Evolutionary conservation across 1,284 basidiomycete genomes (phyloP).

Genomic region (Earliella scabrosa): DNA sequence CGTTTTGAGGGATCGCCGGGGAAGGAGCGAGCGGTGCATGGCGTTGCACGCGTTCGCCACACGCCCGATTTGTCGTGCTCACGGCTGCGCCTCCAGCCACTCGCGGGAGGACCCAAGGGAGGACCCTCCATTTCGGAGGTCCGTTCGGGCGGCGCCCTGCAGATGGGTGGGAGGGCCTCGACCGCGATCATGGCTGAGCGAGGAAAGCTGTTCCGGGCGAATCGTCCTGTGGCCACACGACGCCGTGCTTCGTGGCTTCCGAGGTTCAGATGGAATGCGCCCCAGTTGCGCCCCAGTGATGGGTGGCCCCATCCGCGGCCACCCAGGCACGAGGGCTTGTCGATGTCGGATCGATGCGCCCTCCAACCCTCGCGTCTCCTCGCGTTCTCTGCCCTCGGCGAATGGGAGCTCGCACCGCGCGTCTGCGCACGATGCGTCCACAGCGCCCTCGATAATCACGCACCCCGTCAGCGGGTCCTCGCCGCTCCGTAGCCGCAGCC

Average conservation of each 20-base stretch:
- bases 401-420: conserved; percentile 12
- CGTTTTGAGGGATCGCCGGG: conserved; percentile 5
- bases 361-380: not conserved
- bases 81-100: too few relatives aligned
- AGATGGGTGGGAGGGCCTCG: conserved; percentile 15
- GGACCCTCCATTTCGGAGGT: conserved; percentile 25
- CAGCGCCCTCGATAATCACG: conserved; percentile 14
- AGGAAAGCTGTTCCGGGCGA: conserved; percentile 8
- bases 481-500: conserved; percentile 3
- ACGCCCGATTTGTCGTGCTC: conserved; percentile 6
- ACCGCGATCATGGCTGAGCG: conserved; percentile 15
- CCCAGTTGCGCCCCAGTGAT: conserved; percentile 8
- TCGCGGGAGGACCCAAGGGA: conserved; percentile 10
- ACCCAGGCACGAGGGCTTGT: conserved; percentile 20
- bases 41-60: conserved; percentile 12
- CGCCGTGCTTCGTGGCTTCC: conserved; percentile 20
- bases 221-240: conserved; percentile 19
- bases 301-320: conserved; percentile 4
- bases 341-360: conserved; percentile 24
- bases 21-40: not conserved
- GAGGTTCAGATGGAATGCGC: conserved; percentile 21
- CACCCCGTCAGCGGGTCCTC: conserved; percentile 7
- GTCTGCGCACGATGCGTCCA: conserved; percentile 1
- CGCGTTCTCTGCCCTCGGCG: conserved; percentile 9
- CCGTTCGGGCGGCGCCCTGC: conserved; percentile 19